phyloP scores from a whole-genome alignment of 768 basidiomycete genomes.

The Tylopilus sp. region DNA sequence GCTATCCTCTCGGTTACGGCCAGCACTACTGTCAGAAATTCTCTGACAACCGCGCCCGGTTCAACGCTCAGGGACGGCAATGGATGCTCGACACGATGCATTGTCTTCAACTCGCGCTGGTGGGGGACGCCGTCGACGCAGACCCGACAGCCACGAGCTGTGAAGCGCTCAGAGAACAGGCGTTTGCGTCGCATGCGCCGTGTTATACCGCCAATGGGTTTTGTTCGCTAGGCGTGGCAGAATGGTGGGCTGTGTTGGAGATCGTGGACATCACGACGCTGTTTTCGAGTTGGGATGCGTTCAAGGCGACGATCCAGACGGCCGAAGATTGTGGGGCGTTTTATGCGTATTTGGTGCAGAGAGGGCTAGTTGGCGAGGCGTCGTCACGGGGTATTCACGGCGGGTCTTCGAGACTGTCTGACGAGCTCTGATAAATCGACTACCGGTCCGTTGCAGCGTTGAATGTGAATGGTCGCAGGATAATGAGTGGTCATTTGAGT shows the following conservation, averaged over 20 bases:
- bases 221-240: slow-evolving; percentile 33
- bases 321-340: no score
- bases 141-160: slow-evolving; percentile 24
- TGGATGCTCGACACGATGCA: slow-evolving; percentile 48
- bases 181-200: slow-evolving; percentile 39
- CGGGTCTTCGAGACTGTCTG: no score
- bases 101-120: slow-evolving; percentile 42
- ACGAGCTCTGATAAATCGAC: no score
- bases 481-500: no score
- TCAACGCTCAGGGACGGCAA: slow-evolving; percentile 34
- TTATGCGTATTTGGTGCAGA: no score
- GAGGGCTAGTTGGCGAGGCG: no score
- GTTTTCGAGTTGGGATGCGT: no score
- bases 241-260: slow-evolving; percentile 37
- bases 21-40: slow-evolving; percentile 40
- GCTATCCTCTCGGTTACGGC: slow-evolving; percentile 44
- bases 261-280: slow-evolving; percentile 25
- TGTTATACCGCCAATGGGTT: slow-evolving; percentile 44
- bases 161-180: slow-evolving; percentile 31
- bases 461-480: no score
- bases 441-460: no score
- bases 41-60: slow-evolving; percentile 22
- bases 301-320: no score
- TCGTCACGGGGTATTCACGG: no score
- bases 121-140: slow-evolving; percentile 32